Evolutionary conservation across 1,284 basidiomycete genomes (phyloP).

Genomic region (Trichosporon faecale): DNA sequence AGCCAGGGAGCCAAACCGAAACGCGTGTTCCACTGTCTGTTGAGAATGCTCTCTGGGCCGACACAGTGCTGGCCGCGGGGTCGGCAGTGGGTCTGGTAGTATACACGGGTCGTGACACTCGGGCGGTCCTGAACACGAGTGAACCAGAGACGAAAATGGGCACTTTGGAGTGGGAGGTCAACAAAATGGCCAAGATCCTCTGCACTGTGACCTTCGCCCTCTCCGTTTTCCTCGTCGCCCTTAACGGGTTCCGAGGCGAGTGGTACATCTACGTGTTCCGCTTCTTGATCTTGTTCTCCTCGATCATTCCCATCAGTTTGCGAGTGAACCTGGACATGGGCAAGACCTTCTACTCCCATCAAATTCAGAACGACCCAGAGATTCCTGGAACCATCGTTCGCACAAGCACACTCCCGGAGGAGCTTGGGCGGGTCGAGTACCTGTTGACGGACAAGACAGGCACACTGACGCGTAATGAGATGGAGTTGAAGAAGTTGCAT

Average conservation of each 20-base stretch:
- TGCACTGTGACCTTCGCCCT: conserved; percentile 90
- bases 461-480: conserved; percentile 96
- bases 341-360: conserved; percentile 93
- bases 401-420: conserved; percentile 94
- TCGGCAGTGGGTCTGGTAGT: conserved; percentile 88
- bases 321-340: conserved; percentile 99
- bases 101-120: conserved; percentile 91
- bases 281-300: conserved; percentile 96
- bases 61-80: conserved; percentile 94
- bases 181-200: conserved; percentile 93
- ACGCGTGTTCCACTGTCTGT: conserved; percentile 76
- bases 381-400: conserved; percentile 94
- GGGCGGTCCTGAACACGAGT: conserved; percentile 99
- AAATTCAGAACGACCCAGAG: conserved; percentile 89
- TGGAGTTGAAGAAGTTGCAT: conserved; percentile 98
- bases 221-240: conserved; percentile 83
- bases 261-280: conserved; percentile 98
- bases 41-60: conserved; percentile 95
- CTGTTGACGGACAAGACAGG: conserved; percentile 96
- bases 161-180: conserved; percentile 89
- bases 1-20: conserved; percentile 57
- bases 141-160: conserved; percentile 95
- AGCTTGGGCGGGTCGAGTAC: conserved; percentile 94
- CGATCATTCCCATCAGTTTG: conserved; percentile 97
- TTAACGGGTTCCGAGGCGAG: conserved; percentile 92